Evolutionary conservation across 2,329 filamentous ascomycete species (phyloP), one percentile per base, ranked within the genome.

Genomic region (Clonostachys chloroleuca): DNA sequence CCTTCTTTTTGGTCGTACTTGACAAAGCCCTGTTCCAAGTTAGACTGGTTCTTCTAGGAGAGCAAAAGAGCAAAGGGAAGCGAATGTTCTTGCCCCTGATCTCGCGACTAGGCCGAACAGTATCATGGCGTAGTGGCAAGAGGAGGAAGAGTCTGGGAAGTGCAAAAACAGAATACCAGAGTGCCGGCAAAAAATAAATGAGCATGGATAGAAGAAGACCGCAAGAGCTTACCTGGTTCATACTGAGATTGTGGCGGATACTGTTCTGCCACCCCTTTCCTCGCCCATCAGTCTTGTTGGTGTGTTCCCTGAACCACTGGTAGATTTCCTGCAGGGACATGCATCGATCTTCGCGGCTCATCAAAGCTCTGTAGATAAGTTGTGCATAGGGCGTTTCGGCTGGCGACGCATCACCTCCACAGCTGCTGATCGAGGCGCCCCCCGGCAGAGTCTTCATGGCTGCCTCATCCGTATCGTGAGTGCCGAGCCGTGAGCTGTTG

Each of bases 221-320:
- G 20, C 20, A 18, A 40, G n/a, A 12, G 54, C 69, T 68, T 81
- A 96, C 92, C 51, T 79, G 78, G 58, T 97, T 97, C 92, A 97
- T 96, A 43, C 90, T 96, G 8, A 97, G 73, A 56, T 97, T 97
- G 65, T 97, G 92, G 3, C 92, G 82, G 54, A 97, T 95, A 62
- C 89, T 95, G 66, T 96, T 97, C 68, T 92, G 87, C 92, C 92
- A 97, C 10, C 92, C 92, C 56, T 84, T 86, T 45, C 75, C 81
- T 5, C 81, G 82, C 59, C 91, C 94, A 47, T 80, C 75, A 4
- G 90, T 81, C 65, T 94, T 96, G 54, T 81, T 78, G 3, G 91
- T 96, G 59, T 96, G 85, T 30, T 84, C 77, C 40, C 80, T 74
- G 59, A 97, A 95, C 91, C 92, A 97, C 48, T 86, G 77, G 66